phyloP scores from a whole-genome alignment of 140 eudicot genomes.

The Anethum foeniculum region DNA sequence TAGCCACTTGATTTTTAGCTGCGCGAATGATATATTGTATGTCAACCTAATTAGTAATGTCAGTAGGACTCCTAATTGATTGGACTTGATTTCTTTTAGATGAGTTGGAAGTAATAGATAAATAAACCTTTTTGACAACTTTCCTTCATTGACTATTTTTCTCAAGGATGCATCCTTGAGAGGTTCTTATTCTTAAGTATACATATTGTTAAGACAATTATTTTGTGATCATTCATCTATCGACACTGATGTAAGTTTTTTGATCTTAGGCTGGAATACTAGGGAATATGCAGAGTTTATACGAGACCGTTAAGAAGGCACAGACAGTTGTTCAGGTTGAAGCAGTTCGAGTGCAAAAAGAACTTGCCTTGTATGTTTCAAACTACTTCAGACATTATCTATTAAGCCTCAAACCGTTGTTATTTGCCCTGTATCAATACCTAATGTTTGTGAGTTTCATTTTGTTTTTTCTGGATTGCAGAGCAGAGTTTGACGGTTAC shows the following conservation, averaged over 20 bases:
- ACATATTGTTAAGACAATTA: neutral
- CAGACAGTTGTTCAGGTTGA: conserved; percentile 96
- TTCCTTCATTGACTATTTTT: neutral
- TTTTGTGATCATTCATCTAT: neutral
- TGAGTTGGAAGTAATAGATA: neutral
- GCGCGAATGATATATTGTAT: neutral
- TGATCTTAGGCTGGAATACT: conserved; percentile 65
- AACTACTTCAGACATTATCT: neutral
- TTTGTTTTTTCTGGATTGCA: conserved; percentile 25
- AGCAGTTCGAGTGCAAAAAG: conserved; percentile 89
- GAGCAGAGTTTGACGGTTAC: conserved; percentile 96
- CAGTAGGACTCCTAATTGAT: neutral
- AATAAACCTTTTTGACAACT: neutral
- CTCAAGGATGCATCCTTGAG: neutral
- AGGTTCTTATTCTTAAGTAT: neutral
- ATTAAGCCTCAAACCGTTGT: neutral
- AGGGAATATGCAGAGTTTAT: conserved; percentile 91
- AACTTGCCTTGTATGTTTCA: conserved; percentile 63
- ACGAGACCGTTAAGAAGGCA: conserved; percentile 93
- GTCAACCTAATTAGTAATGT: neutral
- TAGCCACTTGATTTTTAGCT: conserved; percentile 2
- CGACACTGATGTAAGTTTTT: conserved; percentile 4
- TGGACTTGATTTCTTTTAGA: neutral
- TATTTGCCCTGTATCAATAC: neutral
- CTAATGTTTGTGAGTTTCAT: neutral